Evolutionary conservation across 208 protist species (phyloP).

Genomic region (Leptomonas pyrrhocoris): DNA sequence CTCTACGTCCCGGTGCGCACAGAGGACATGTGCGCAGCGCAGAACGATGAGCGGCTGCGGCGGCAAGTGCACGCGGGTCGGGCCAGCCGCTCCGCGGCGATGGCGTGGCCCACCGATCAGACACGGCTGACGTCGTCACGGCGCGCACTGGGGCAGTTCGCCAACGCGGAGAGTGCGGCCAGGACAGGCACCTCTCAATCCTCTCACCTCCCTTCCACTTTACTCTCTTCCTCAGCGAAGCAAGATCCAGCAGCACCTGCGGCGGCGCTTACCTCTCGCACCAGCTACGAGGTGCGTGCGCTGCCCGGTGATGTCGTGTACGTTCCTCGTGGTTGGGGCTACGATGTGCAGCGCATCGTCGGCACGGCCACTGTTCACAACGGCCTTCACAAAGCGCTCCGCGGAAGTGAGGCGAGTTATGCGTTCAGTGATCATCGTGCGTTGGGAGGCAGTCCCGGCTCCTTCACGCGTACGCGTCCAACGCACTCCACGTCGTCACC

Average conservation of each 20-base stretch:
- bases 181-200: constrained; percentile 9
- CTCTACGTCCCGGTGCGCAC: constrained; percentile 56
- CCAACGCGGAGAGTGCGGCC: constrained; percentile 41
- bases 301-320: constrained; percentile 84
- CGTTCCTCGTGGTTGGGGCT: constrained; percentile 72
- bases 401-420: not conserved
- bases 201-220: not conserved
- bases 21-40: constrained; percentile 45
- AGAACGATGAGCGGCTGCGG: constrained; percentile 58
- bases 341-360: constrained; percentile 61
- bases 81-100: constrained; percentile 10
- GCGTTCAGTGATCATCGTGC: constrained; percentile 23
- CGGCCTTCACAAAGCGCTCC: not conserved
- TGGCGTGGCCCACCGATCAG: constrained; percentile 41
- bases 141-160: constrained; percentile 33
- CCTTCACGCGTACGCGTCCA: not conserved
- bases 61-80: constrained; percentile 49
- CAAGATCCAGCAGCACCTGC: not conserved
- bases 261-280: constrained; percentile 4
- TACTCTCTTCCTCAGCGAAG: not conserved
- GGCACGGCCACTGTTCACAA: constrained; percentile 44
- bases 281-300: constrained; percentile 68
- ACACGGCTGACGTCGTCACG: constrained; percentile 37
- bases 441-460: not conserved
- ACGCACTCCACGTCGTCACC: too few relatives aligned